Evolutionary conservation across 1,139 yeast genomes (phyloP).

Genomic region (Diutina pseudorugosa): DNA sequence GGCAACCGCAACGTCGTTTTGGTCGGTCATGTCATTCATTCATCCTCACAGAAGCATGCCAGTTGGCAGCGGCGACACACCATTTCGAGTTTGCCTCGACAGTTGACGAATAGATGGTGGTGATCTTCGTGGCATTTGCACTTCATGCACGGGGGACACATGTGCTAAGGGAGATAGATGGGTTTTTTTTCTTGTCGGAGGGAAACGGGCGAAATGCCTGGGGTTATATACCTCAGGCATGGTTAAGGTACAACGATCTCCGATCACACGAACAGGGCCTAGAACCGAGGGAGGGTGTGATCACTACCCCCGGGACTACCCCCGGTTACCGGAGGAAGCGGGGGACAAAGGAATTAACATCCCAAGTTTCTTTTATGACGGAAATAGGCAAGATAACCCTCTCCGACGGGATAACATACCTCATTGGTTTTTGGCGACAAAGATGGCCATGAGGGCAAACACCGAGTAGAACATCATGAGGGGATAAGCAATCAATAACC

Average conservation of each 20-base stretch:
- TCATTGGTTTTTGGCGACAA: slow-evolving; percentile 39
- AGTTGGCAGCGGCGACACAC: not conserved
- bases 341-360: too few species aligned
- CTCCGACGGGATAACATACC: too few species aligned
- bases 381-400: too few species aligned
- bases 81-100: not conserved
- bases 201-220: not conserved
- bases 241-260: not conserved
- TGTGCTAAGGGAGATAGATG: not conserved
- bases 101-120: not conserved
- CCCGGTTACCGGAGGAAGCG: too few species aligned
- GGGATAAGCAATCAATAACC: slow-evolving; percentile 90
- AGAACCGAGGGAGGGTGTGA: not conserved
- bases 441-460: slow-evolving; percentile 92
- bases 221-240: not conserved
- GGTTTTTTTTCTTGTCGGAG: not conserved
- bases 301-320: too few species aligned
- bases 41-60: not conserved
- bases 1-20: not conserved
- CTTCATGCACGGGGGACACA: not conserved
- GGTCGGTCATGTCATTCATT: too few species aligned
- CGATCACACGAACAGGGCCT: not conserved
- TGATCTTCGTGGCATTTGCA: not conserved
- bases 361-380: too few species aligned
- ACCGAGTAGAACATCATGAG: slow-evolving; percentile 84